These are phyloP conservation scores for Helminthosporium solani DNA, from an alignment of 2,329 filamentous ascomycete genomes.

Conservation along the genomic window DNA sequence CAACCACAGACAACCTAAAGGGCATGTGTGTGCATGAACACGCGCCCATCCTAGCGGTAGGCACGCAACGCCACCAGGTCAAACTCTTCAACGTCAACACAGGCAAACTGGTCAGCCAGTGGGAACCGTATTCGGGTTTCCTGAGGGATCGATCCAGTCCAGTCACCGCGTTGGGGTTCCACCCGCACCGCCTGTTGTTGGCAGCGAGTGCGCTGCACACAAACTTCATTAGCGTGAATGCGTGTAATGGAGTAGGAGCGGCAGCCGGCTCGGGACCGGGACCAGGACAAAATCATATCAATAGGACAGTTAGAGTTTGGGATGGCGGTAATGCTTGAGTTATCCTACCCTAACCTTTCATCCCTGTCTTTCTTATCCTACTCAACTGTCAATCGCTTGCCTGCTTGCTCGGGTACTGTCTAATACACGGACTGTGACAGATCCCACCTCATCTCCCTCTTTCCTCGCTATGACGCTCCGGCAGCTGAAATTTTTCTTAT, in stretches of 20 bases:
- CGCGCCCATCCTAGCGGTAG: conserved; percentile 91
- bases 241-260: conserved; percentile 36
- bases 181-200: conserved; percentile 89
- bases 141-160: conserved; percentile 77
- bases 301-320: conserved; percentile 38
- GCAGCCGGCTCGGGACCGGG: no score
- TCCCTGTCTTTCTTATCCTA: not conserved
- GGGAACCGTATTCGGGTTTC: conserved; percentile 90
- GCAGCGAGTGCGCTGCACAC: conserved; percentile 85
- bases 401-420: no score
- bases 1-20: conserved; percentile 74
- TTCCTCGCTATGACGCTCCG: no score
- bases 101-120: conserved; percentile 73
- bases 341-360: not conserved
- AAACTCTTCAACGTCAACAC: conserved; percentile 86
- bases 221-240: conserved; percentile 86
- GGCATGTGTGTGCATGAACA: conserved; percentile 94
- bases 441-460: no score
- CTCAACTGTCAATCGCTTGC: no score
- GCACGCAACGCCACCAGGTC: conserved; percentile 82
- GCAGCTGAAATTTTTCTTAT: no score
- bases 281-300: conserved; percentile 16
- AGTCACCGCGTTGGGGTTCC: conserved; percentile 88
- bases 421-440: no score
- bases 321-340: conserved; percentile 24